These are phyloP conservation scores for Fusarium sp. DNA, from an alignment of 2,329 filamentous ascomycete species.

Conservation along the genomic window DNA sequence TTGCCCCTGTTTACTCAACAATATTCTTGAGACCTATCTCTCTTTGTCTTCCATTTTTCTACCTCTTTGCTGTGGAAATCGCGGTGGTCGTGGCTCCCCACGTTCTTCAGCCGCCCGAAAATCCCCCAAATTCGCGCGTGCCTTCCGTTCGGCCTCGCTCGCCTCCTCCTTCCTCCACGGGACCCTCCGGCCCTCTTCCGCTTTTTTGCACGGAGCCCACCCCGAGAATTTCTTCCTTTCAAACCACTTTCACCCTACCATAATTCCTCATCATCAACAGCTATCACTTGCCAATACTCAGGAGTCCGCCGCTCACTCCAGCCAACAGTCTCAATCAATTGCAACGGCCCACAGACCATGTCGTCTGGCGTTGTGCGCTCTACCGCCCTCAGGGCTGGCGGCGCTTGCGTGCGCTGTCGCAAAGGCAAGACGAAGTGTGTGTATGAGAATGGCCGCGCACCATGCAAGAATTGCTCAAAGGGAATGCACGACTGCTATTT, in stretches of 20 bases:
- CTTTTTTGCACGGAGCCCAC: slow-evolving; percentile 32
- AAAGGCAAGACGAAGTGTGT: slow-evolving; percentile 74
- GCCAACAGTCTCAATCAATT: background rate
- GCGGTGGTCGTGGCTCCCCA: slow-evolving; percentile 10
- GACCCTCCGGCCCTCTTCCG: slow-evolving; percentile 39
- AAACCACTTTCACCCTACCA: slow-evolving; percentile 15
- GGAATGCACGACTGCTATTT: slow-evolving; percentile 73
- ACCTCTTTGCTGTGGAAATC: background rate
- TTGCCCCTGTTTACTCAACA: background rate
- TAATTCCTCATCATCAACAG: background rate
- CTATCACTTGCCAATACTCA: slow-evolving; percentile 8
- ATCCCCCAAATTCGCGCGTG: slow-evolving; percentile 30
- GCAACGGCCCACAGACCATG: slow-evolving; percentile 47
- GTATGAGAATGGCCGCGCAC: slow-evolving; percentile 71
- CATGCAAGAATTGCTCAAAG: slow-evolving; percentile 72
- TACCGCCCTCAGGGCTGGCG: slow-evolving; percentile 69
- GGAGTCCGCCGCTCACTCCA: background rate
- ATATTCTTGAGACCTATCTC: background rate
- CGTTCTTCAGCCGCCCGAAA: slow-evolving; percentile 31
- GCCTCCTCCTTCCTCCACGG: slow-evolving; percentile 29
- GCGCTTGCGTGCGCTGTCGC: slow-evolving; percentile 71
- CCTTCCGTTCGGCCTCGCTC: slow-evolving; percentile 39
- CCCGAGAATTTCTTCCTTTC: slow-evolving; percentile 31
- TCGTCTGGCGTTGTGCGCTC: slow-evolving; percentile 63
- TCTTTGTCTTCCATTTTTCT: background rate